Percentiles rank a stretch among this genome's conserved stretches.
Evolutionary conservation across 2,329 filamentous ascomycete genomes (phyloP).

Genomic region (Aspergillus ochraceus): DNA sequence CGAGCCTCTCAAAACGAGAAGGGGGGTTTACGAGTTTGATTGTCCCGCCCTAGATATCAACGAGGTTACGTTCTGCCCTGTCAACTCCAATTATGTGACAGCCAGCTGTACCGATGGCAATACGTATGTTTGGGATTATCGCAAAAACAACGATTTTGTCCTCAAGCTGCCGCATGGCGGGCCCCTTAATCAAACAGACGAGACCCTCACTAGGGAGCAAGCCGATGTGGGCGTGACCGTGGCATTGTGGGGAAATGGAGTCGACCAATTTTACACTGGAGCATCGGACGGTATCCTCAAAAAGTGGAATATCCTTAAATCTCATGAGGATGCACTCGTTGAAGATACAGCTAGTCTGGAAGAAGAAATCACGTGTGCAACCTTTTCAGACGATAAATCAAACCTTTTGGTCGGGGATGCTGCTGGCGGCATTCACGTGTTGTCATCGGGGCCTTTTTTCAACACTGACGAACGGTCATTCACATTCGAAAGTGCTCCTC

Average conservation of each 20-base stretch:
- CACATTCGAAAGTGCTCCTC: constrained; percentile 25
- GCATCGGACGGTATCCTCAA: constrained; percentile 63
- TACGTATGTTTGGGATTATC: constrained; percentile 62
- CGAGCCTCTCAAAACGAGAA: constrained; percentile 39
- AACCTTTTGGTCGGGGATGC: constrained; percentile 60
- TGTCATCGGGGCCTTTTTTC: constrained; percentile 39
- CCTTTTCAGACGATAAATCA: constrained; percentile 56
- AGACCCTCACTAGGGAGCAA: constrained; percentile 44
- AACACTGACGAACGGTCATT: constrained; percentile 23
- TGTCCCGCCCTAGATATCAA: constrained; percentile 63
- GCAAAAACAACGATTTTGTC: constrained; percentile 47
- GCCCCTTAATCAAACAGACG: constrained; percentile 50
- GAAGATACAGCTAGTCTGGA: constrained; percentile 51
- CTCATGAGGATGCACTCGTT: constrained; percentile 52
- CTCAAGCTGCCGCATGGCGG: constrained; percentile 53
- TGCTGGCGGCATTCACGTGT: constrained; percentile 54
- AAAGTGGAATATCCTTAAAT: constrained; percentile 58
- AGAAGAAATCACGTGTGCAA: constrained; percentile 59
- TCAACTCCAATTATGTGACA: constrained; percentile 51
- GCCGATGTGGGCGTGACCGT: constrained; percentile 60
- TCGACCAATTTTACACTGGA: constrained; percentile 57
- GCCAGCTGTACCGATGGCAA: constrained; percentile 61
- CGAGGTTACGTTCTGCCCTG: constrained; percentile 54
- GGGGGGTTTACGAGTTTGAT: constrained; percentile 49
- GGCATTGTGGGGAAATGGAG: constrained; percentile 56